Percentiles rank a stretch among this genome's conserved stretches.
Conservation (phyloP, 176 grass and related monocot species). For the Zea luxurians region DNA sequence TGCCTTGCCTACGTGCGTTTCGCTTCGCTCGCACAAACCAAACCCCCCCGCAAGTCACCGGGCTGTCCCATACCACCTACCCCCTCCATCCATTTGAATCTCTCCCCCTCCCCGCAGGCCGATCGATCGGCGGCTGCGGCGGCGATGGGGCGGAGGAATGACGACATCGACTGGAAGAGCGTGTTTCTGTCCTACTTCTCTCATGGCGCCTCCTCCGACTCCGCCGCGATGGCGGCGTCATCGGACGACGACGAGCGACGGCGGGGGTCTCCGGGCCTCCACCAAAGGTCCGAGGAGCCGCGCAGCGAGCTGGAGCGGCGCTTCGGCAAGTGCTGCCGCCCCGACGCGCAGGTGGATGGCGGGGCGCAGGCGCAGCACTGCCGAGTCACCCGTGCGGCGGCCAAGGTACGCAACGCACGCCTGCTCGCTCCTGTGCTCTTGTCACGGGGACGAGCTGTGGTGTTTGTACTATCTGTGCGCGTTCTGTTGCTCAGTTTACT, state of each 20-base stretch:
- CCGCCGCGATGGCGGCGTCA: no score
- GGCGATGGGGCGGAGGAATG: neutral
- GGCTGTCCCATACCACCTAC: neutral
- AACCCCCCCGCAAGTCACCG: neutral
- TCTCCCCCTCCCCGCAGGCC: neutral
- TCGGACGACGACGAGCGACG: no score
- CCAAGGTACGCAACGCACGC: slow-evolving; percentile 10
- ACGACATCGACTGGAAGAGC: neutral
- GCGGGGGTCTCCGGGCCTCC: no score
- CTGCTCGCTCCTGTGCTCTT: neutral
- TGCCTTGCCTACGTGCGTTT: neutral
- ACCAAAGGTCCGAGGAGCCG: no score
- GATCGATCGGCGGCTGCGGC: neutral
- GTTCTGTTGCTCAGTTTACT: no score
- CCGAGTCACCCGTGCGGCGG: neutral
- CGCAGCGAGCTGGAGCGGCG: neutral
- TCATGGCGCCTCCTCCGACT: no score
- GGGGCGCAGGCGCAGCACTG: neutral
- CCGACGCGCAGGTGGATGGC: no score
- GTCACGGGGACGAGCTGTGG: neutral
- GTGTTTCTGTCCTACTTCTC: neutral
- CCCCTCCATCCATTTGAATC: neutral
- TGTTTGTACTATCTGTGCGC: neutral
- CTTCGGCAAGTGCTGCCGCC: no score
- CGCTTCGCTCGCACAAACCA: slow-evolving; percentile 24